Evolutionary conservation across 768 basidiomycete genomes (phyloP).

Genomic region (Kwoniella botswanensis): DNA sequence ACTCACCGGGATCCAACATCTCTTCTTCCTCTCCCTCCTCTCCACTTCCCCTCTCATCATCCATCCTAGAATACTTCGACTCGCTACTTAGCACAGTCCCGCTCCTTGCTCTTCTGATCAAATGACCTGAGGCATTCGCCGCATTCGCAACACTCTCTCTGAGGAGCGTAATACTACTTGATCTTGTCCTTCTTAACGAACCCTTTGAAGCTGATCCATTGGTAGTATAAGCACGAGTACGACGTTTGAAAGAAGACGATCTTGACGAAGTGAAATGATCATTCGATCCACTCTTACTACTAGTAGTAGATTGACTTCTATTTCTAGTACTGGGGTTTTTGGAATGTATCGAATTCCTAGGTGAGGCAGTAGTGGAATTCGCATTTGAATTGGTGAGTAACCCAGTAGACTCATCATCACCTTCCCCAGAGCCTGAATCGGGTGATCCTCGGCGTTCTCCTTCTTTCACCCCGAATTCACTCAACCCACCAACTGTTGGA

Average conservation of each 20-base stretch:
- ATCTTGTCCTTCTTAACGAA: constrained; percentile 18
- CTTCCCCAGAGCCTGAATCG: constrained; percentile 17
- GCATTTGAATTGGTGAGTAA: constrained; percentile 8
- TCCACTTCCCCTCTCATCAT: not conserved
- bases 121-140: constrained; percentile 5
- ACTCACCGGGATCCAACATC: constrained; percentile 15
- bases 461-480: constrained; percentile 21
- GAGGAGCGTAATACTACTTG: constrained; percentile 24
- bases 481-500: not conserved
- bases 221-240: constrained; percentile 5
- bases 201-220: not conserved
- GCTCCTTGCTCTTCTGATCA: constrained; percentile 28
- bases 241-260: constrained; percentile 5
- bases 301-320: constrained; percentile 5
- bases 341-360: constrained; percentile 5
- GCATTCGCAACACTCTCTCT: constrained; percentile 18
- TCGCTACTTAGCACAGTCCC: constrained; percentile 32
- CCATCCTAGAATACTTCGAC: constrained; percentile 15
- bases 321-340: not conserved
- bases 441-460: not conserved
- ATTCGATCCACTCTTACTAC: not conserved
- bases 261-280: not conserved
- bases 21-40: constrained; percentile 8
- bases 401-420: constrained; percentile 21
- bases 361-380: not conserved